Evolutionary conservation across 345 rosid species (phyloP).

Genomic region (Syzygium aqueum): DNA sequence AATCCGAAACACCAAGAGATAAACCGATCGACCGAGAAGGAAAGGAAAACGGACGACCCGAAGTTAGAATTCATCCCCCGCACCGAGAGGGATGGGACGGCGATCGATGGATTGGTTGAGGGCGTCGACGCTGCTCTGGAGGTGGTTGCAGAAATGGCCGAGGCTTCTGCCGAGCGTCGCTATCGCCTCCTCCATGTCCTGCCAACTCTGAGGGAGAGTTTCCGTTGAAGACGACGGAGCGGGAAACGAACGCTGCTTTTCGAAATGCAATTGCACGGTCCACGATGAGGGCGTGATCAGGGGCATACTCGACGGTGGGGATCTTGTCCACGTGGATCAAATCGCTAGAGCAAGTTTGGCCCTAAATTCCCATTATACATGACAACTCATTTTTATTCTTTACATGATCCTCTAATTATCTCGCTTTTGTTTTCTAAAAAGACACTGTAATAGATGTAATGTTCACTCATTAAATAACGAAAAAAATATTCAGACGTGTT

Average conservation of each 20-base stretch:
- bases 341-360: too few species aligned
- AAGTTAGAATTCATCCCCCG: background rate
- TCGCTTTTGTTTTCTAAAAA: too few species aligned
- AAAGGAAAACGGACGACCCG: background rate
- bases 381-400: too few species aligned
- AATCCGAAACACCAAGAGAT: background rate
- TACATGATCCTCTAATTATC: too few species aligned
- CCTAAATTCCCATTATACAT: too few species aligned
- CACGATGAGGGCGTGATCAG: background rate
- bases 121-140: constrained; percentile 61
- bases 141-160: constrained; percentile 64
- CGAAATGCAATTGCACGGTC: background rate
- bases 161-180: constrained; percentile 29
- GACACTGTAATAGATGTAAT: too few species aligned
- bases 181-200: constrained; percentile 49
- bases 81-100: constrained; percentile 74
- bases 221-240: background rate
- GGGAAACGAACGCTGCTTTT: background rate
- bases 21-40: background rate
- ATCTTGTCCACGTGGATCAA: background rate
- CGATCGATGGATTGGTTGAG: constrained; percentile 64
- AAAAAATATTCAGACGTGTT: too few species aligned
- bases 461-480: too few species aligned
- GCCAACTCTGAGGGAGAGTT: background rate
- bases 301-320: background rate